Base-by-base conservation (phyloP, 768 basidiomycete species). In the Boletus rubescentipes region DNA sequence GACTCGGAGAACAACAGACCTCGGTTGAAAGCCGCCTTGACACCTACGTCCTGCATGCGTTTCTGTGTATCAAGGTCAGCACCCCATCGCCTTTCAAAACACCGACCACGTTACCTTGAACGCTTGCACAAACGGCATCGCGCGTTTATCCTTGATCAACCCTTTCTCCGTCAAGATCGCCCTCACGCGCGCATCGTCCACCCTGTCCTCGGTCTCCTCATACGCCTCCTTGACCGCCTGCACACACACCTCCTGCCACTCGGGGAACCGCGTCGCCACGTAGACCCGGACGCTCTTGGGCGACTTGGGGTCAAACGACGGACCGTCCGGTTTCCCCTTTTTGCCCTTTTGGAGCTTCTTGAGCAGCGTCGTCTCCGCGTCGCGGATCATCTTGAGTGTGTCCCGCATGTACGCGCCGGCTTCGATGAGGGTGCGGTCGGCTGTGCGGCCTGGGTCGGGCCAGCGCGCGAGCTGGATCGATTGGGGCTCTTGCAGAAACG, bases 81-180 rank as follows among this genome's bases (percentile, higher is more conserved):
- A 37, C 9, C 46, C 26, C 34, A 2, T 39, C 29, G 10, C 42
- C 20, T 18, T 9, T 16, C 32, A 3, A 42, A 43, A 26, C 51
- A 38, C 18, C 12, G 1, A 38, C 23, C 9, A 60, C 77, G 35
- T 40, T 48, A 94, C 96, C 86, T 97, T 95, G 85, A 98, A 90
- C 30, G 79, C 74, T 54, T 96, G 91, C 42, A 94, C 83, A 73
- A 96, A 98, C 7, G 95, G 95, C 96, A 98, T 98, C 38, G 81
- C 81, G 39, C 86, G 83, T 77, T 98, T 98, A 75, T 98, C 93
- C 80, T 97, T 98, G 74, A 94, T 86, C 68, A 98, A 67, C 5
- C 91, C 93, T 20, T 77, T 79, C 67, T 82, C 77, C 9, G 78
- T 79, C 68, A 98, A 68, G 60, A 81, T 61, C 62, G 83, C 76